Base-by-base conservation (phyloP, 164 flowering plant genomes). In the Stephania cephalantha region DNA sequence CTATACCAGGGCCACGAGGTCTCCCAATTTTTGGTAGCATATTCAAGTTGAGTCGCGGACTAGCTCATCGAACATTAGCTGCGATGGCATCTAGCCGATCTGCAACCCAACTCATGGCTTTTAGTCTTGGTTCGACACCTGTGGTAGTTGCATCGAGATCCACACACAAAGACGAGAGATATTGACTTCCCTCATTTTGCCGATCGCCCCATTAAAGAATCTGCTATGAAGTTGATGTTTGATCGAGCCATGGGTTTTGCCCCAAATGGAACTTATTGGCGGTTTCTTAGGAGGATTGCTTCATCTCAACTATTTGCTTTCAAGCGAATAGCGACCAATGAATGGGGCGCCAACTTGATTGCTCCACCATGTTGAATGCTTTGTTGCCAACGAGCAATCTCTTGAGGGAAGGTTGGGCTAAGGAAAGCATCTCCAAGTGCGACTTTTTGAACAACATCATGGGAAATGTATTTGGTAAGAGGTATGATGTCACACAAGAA, bases 211-310 rank as follows among this genome's bases (percentile, higher is more conserved):
- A 20, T 91, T 10, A 90, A 92, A 68, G 83, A 90, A 72, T 90
- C 97, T 1, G 97, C 95, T 50, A 77, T 77, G 73, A 70, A 73
- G 70, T 89, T 92, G 67, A 84, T 90, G 88, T 92, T 92, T 76
- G 71, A 74, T 78, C 86, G 94, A 20, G 93, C 97, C 74, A 92
- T 92, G 5, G 97, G 97, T 31, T 92, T 92, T 65, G 91, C 97
- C 0, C 92, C 95, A 0, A 79, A 80, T 48, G 97, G 97, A 0
- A 29, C 86, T 1, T 88, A 92, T 82, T 92, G 97, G 95, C 82
- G 94, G 6, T 83, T 79, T 18, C 78, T 92, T 1, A 75, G 97
- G 7, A 78, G 87, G 58, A 85, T 92, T 5, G 87, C 95, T 3
- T 78, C 94, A 0, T 50, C 91, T 9, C 92, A 92, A 70, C 85